phyloP scores from a whole-genome alignment of 106 monocot species.

The Iris macrosiphon region DNA sequence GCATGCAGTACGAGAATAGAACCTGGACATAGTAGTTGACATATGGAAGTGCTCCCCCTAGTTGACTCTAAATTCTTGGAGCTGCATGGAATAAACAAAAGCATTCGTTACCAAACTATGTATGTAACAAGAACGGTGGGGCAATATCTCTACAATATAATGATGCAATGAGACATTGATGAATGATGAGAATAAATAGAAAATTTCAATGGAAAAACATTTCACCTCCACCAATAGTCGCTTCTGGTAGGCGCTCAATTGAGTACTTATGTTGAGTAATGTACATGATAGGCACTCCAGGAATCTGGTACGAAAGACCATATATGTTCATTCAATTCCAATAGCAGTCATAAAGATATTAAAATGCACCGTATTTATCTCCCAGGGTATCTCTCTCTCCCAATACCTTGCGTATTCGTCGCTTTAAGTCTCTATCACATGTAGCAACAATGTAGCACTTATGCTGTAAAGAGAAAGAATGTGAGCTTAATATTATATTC shows the following conservation, averaged over 20 bases:
- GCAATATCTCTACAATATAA: not conserved
- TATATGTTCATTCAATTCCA: not conserved
- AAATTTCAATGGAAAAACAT: not conserved
- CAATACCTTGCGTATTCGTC: slow-evolving; percentile 88
- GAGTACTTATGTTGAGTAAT: slow-evolving; percentile 59
- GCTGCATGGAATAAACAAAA: slow-evolving; percentile 1
- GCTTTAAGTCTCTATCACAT: slow-evolving; percentile 88
- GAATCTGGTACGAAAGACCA: slow-evolving; percentile 26
- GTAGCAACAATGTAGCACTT: slow-evolving; percentile 96
- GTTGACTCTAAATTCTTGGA: slow-evolving; percentile 1
- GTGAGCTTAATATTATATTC: too few species aligned
- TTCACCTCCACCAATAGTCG: slow-evolving; percentile 65
- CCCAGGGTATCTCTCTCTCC: too few species aligned
- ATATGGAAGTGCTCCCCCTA: not conserved
- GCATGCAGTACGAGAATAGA: too few species aligned
- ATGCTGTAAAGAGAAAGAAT: slow-evolving; percentile 36
- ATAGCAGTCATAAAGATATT: not conserved
- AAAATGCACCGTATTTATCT: not conserved
- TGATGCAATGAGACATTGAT: too few species aligned
- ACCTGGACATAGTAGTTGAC: not conserved
- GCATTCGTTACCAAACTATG: too few species aligned
- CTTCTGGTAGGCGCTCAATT: slow-evolving; percentile 61
- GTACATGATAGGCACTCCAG: slow-evolving; percentile 70
- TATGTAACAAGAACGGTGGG: not conserved
- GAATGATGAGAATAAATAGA: not conserved